Evolutionary conservation across 2,329 filamentous ascomycete genomes (phyloP), one percentile per base, ranked within the genome.

Genomic region (Daldinia sp.): DNA sequence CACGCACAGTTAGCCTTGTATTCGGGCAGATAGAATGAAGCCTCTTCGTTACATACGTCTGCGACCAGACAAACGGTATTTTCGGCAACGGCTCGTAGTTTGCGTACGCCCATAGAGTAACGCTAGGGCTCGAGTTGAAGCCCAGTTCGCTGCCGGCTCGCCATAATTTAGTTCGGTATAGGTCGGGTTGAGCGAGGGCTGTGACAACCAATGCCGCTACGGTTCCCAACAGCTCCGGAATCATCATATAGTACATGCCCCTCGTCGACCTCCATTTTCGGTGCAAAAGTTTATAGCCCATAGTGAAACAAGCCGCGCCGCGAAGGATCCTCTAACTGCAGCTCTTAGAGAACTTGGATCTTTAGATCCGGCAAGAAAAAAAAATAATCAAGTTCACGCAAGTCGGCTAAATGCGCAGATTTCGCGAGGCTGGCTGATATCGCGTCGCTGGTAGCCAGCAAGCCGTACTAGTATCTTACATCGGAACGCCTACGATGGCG

Each of bases 91-190:
- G 85, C 60, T 83, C 80, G 77, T 93, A 87, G 76, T 94, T 94
- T 58, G 91, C 91, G 75, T 91, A 90, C 37, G 90, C 90, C 79
- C 92, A 94, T 37, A 93, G 79, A 18, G 93, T 82, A 74, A 90
- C 87, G 68, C 82, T 85, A 13, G 92, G 92, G 73, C 89, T 89
- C 68, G 91, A 93, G 80, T 94, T 94, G 83, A 92, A 92, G 68
- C 88, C 87, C 77, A 92, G 83, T 60, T 90, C 85, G 67, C 84
- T 88, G 70, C 92, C 92, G 74, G 93, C 88, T 76, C 86, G 83
- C 92, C 92, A 95, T 74, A 94, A 82, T 72, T 86, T 87, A 7
- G 89, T 90, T 53, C 92, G 88, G 79, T 90, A 94, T 60, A 90
- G 84, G 78, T 94, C 87, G 15, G 92, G 92, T 73, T 92, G 89